Evolutionary conservation across 1,139 yeast species (phyloP).

Genomic region (Hansenula anomala): DNA sequence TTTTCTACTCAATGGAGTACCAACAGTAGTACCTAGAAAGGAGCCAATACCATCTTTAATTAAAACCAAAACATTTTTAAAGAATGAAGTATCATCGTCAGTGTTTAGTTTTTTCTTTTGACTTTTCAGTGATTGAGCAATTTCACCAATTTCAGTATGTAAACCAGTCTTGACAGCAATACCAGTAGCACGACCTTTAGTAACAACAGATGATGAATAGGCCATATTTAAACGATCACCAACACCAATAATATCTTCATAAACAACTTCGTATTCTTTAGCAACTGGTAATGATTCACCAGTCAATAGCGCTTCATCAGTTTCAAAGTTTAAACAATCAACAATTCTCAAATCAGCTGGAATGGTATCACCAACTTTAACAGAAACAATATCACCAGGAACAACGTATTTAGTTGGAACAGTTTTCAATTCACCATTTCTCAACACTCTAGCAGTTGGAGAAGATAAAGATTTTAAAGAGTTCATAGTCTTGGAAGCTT

Average conservation of each 20-base stretch:
- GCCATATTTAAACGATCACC: slow-evolving; percentile 78
- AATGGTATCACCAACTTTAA: slow-evolving; percentile 72
- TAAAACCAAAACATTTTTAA: slow-evolving; percentile 31
- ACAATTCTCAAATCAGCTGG: slow-evolving; percentile 72
- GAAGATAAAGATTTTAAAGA: slow-evolving; percentile 65
- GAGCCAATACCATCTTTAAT: slow-evolving; percentile 53
- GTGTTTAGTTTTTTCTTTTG: slow-evolving; percentile 28
- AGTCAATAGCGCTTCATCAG: slow-evolving; percentile 76
- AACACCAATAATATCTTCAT: slow-evolving; percentile 50
- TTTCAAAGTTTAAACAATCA: slow-evolving; percentile 62
- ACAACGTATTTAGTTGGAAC: slow-evolving; percentile 67
- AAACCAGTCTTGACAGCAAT: slow-evolving; percentile 65
- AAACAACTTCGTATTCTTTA: slow-evolving; percentile 43
- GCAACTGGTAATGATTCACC: slow-evolving; percentile 79
- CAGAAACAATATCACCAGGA: slow-evolving; percentile 68
- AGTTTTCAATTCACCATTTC: slow-evolving; percentile 57
- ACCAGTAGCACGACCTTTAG: slow-evolving; percentile 76
- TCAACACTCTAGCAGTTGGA: slow-evolving; percentile 65
- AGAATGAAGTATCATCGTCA: slow-evolving; percentile 46
- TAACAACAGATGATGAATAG: slow-evolving; percentile 63
- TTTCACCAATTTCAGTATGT: slow-evolving; percentile 70
- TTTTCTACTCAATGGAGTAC: slow-evolving; percentile 71
- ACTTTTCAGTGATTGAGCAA: slow-evolving; percentile 59
- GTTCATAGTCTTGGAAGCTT: slow-evolving; percentile 81
- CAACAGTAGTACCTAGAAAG: slow-evolving; percentile 68